phyloP scores from a whole-genome alignment of 1,139 yeast species.

The Yamadazyma epiphylla region DNA sequence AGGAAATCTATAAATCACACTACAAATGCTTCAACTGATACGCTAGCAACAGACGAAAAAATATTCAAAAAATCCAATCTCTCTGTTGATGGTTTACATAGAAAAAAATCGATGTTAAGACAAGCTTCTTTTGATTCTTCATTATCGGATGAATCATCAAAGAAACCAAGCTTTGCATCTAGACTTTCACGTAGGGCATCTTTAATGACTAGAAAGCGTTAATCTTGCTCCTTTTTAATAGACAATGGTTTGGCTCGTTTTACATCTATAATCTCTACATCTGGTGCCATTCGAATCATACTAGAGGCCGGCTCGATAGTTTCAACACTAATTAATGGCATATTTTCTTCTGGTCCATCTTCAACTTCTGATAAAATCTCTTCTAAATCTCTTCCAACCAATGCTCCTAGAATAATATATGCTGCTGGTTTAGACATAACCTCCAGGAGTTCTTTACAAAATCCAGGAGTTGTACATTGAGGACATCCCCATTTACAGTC shows the following conservation, averaged over 20 bases:
- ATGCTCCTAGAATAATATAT: conserved; percentile 56
- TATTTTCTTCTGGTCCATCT: conserved; percentile 81
- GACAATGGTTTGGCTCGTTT: conserved; percentile 8
- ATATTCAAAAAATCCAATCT: conserved; percentile 7
- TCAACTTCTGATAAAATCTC: conserved; percentile 37
- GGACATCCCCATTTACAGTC: conserved; percentile 89
- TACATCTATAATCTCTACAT: conserved; percentile 55
- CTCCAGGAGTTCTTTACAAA: conserved; percentile 74
- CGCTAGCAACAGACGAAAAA: conserved; percentile 3
- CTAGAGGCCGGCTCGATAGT: conserved; percentile 55
- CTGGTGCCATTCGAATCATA: conserved; percentile 54
- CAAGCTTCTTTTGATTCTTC: conserved; percentile 14
- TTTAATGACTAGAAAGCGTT: conserved; percentile 18
- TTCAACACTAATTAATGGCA: conserved; percentile 66
- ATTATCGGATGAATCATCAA: conserved; percentile 10
- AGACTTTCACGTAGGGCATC: conserved; percentile 33
- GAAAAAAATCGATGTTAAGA: conserved; percentile 13
- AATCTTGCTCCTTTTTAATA: conserved; percentile 4
- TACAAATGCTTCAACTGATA: conserved; percentile 9
- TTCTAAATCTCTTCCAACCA: conserved; percentile 47
- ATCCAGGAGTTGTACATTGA: conserved; percentile 72
- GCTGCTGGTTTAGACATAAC: conserved; percentile 91
- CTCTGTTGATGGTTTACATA: conserved; percentile 10
- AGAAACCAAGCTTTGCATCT: conserved; percentile 21
- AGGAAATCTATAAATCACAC: conserved; percentile 8